These are phyloP conservation scores for Aspergillus aculeatinus DNA, from an alignment of 2,329 filamentous ascomycete species.

Conservation along the genomic window DNA sequence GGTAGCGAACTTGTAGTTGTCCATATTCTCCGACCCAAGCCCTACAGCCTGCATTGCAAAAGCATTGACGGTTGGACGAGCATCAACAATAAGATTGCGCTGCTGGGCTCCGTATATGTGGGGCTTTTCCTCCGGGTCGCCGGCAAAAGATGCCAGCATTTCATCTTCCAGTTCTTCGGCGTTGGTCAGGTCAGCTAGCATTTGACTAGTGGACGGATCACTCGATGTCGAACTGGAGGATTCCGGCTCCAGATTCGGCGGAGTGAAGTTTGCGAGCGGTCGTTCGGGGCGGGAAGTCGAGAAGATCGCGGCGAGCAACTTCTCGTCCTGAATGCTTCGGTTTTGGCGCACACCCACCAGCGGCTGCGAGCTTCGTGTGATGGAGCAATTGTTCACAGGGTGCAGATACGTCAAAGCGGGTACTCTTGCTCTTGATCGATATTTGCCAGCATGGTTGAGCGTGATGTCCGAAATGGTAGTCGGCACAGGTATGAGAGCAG, in stretches of 20 bases:
- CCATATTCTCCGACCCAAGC: conserved; percentile 95
- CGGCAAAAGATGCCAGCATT: conserved; percentile 55
- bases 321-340: conserved; percentile 92
- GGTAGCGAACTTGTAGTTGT: conserved; percentile 87
- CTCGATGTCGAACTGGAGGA: conserved; percentile 52
- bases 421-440: conserved; percentile 84
- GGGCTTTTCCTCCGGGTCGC: conserved; percentile 61
- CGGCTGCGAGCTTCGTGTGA: conserved; percentile 91
- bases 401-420: conserved; percentile 93
- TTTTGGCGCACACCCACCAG: conserved; percentile 82
- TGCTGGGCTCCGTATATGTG: conserved; percentile 88
- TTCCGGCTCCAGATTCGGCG: conserved; percentile 43
- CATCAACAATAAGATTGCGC: conserved; percentile 92
- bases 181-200: conserved; percentile 57
- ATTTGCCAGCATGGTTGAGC: conserved; percentile 86
- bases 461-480: conserved; percentile 93
- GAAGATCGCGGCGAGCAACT: conserved; percentile 88
- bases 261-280: conserved; percentile 42
- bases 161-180: conserved; percentile 69
- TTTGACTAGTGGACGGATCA: conserved; percentile 34
- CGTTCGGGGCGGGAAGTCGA: conserved; percentile 61
- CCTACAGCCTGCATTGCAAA: conserved; percentile 92
- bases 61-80: conserved; percentile 89
- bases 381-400: conserved; percentile 92
- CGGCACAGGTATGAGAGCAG: conserved; percentile 78